Base-by-base conservation (phyloP, 1,284 basidiomycete species). In the Vanrija sp. region DNA sequence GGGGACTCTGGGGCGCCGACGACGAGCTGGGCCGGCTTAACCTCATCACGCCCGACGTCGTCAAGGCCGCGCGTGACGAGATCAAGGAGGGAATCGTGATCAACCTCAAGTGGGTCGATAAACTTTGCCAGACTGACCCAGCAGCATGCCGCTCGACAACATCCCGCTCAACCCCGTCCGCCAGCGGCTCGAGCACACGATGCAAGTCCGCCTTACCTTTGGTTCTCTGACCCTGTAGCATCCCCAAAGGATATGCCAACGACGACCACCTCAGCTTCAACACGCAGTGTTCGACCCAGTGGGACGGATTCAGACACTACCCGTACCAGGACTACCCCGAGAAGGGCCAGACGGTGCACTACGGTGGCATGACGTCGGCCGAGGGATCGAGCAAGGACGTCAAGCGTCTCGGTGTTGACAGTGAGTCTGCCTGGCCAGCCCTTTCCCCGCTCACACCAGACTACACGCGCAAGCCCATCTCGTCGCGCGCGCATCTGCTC, bases 271-370 rank as follows among this genome's bases (percentile, higher is more conserved):
- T 78, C 7, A 52, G 63, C 16, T 64, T 75, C 63, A 78, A 78
- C 55, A 76, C 76, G 1, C 77, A 78, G 59, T 61, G 61, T 18
- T 72, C 73, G 21, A 72, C 75, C 6, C 78, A 78, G 51, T 77
- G 76, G 75, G 77, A 78, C 54, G 75, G 76, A 2, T 69, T 75
- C 49, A 58, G 73, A 10, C 76, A 77, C 61, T 73, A 66, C 54
- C 64, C 66, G 28, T 61, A 61, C 53, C 43, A 45, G 44, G 49
- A 61, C 53, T 55, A 57, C 43, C 55, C 55, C 3, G 48, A 52
- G 43, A 46, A 57, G 50, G 59, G 53, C 21, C 23, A 51, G 44
- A 48, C 54, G 46, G 54, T 51, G 16, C 59, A 52, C 52, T 51
- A 62, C 50, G 57, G 52, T 21, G 57, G 57, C 26, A 44, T 50